Evolutionary conservation across 352 stramenopile species (phyloP).

Genomic region (Phytophthora hibernalis): DNA sequence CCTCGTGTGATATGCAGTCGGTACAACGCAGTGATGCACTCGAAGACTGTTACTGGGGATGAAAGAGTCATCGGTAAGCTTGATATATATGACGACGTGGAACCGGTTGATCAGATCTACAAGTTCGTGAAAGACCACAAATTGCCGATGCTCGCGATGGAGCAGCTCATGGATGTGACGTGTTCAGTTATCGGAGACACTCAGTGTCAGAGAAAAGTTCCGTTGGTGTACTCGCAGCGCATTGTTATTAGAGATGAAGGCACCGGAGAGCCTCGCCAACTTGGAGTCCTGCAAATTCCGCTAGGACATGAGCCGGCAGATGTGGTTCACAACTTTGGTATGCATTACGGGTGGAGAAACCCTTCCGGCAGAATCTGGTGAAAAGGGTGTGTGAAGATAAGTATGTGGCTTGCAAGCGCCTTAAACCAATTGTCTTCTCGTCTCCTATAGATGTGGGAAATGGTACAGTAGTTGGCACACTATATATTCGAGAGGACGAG

Average conservation of each 20-base stretch:
- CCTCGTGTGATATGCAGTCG: constrained; percentile 49
- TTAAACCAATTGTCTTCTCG: constrained; percentile 54
- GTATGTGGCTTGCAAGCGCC: constrained; percentile 63
- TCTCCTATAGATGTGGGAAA: constrained; percentile 67
- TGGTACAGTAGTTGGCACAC: constrained; percentile 38
- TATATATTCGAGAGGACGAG: constrained; percentile 67
- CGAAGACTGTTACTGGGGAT: constrained; percentile 50
- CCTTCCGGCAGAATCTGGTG: constrained; percentile 53
- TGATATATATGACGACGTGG: constrained; percentile 70
- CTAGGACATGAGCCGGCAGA: constrained; percentile 63
- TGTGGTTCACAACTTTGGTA: constrained; percentile 53
- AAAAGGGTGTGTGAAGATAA: constrained; percentile 56
- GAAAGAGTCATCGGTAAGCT: constrained; percentile 49
- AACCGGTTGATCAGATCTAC: constrained; percentile 77
- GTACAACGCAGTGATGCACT: constrained; percentile 48
- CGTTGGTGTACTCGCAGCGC: constrained; percentile 58
- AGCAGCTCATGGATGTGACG: constrained; percentile 50
- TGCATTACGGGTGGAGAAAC: constrained; percentile 45
- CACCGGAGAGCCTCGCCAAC: constrained; percentile 27
- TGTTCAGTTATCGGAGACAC: constrained; percentile 37
- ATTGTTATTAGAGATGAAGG: constrained; percentile 37
- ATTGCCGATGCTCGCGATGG: constrained; percentile 36
- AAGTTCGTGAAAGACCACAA: constrained; percentile 67
- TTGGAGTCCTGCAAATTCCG: constrained; percentile 61
- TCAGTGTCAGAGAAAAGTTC: constrained; percentile 50